Percentiles rank a stretch among this genome's conserved stretches.
These are phyloP conservation scores for Vigna unguiculata DNA, from an alignment of 306 rosid species.

Conservation along the genomic window DNA sequence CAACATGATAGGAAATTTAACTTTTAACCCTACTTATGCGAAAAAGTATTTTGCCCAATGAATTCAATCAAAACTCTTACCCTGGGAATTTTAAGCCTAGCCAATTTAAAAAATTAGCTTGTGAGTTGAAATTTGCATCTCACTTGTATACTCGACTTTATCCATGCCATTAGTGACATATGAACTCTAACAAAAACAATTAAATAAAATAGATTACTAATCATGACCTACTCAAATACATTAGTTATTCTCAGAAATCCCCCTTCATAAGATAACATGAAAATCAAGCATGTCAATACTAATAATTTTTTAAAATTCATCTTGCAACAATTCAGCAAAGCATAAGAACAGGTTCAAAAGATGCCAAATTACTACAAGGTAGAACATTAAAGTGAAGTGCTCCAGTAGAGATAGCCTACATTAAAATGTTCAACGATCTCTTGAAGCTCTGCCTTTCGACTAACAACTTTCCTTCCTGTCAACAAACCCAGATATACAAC, in stretches of 20 bases:
- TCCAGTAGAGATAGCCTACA: constrained; percentile 57
- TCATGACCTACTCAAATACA: constrained; percentile 18
- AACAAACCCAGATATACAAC: constrained; percentile 47
- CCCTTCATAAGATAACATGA: constrained; percentile 23
- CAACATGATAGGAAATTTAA: constrained; percentile 9
- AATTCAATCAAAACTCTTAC: too few species aligned
- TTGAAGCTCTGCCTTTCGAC: constrained; percentile 73
- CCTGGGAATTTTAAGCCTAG: too few species aligned
- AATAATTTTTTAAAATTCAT: background rate
- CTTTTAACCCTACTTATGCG: constrained; percentile 19
- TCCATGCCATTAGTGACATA: too few species aligned
- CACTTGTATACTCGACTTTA: too few species aligned
- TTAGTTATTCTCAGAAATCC: constrained; percentile 21
- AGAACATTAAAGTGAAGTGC: background rate
- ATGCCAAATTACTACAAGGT: constrained; percentile 15
- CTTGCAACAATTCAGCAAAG: constrained; percentile 25
- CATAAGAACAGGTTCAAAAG: constrained; percentile 13
- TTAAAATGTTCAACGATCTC: constrained; percentile 93
- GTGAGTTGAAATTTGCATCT: too few species aligned
- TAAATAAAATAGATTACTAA: constrained; percentile 17
- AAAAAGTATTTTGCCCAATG: constrained; percentile 16
- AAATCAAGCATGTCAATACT: background rate
- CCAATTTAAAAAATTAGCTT: too few species aligned
- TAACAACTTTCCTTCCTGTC: constrained; percentile 77
- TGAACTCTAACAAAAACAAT: background rate